Conservation (phyloP, 495 filamentous ascomycete species). For the Aspergillus haitiensis region DNA sequence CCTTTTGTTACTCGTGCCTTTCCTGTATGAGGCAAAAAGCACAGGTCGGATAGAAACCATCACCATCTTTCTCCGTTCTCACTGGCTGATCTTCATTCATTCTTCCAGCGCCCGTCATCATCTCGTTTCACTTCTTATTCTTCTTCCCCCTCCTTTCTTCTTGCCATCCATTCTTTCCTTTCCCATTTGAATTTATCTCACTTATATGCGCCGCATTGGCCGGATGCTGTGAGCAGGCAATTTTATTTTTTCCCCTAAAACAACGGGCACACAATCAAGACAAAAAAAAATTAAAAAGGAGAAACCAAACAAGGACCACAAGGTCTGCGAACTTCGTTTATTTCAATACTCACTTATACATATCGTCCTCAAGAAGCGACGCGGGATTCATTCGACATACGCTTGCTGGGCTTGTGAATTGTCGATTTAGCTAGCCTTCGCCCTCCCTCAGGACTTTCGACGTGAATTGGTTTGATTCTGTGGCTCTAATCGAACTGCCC, state of each 20-base stretch:
- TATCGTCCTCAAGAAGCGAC: slow-evolving; percentile 20
- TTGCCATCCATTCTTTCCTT: slow-evolving; percentile 22
- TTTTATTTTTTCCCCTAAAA: slow-evolving; percentile 29
- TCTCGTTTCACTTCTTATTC: slow-evolving; percentile 22
- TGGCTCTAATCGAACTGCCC: neutral
- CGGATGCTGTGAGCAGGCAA: slow-evolving; percentile 47
- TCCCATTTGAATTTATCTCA: slow-evolving; percentile 26
- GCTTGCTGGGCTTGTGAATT: slow-evolving; percentile 39
- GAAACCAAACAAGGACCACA: slow-evolving; percentile 18
- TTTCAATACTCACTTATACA: slow-evolving; percentile 6
- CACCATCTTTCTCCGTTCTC: slow-evolving; percentile 18
- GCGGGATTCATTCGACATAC: slow-evolving; percentile 23
- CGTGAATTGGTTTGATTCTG: neutral
- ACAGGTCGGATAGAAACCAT: slow-evolving; percentile 15
- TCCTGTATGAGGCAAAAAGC: slow-evolving; percentile 11
- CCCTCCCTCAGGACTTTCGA: slow-evolving; percentile 3
- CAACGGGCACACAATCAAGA: slow-evolving; percentile 16
- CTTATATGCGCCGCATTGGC: slow-evolving; percentile 43
- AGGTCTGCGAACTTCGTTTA: slow-evolving; percentile 8
- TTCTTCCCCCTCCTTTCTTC: slow-evolving; percentile 18
- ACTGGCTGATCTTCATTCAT: slow-evolving; percentile 30
- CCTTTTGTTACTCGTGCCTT: slow-evolving; percentile 12
- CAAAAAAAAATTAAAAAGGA: slow-evolving; percentile 23
- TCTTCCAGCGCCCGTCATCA: slow-evolving; percentile 21
- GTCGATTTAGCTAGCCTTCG: slow-evolving; percentile 20